A percentile compares a stretch with the other conserved stretches of the same genome.
phyloP scores from a whole-genome alignment of 2,329 filamentous ascomycete species.

The Penicillium psychrosexuale region DNA sequence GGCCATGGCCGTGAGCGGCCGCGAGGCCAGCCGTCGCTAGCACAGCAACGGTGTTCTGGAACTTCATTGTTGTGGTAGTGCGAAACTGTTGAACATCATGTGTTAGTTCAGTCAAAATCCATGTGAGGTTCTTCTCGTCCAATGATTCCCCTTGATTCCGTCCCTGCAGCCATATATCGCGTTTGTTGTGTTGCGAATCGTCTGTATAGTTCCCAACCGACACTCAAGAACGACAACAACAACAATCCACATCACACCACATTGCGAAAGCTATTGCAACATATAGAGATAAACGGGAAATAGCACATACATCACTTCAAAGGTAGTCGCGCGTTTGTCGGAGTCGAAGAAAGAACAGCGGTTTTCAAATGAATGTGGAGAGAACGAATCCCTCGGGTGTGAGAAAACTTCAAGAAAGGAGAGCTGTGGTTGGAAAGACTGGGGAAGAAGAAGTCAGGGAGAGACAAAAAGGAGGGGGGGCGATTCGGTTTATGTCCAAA shows the following conservation, averaged over 20 bases:
- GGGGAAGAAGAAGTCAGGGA: constrained; percentile 23
- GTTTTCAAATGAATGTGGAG: constrained; percentile 42
- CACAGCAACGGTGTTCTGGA: constrained; percentile 36
- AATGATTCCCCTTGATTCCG: background rate
- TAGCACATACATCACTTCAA: constrained; percentile 30
- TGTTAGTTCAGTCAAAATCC: constrained; percentile 1
- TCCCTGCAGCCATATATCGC: background rate
- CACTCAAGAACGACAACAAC: background rate
- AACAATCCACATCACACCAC: background rate
- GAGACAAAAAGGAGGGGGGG: constrained; percentile 12
- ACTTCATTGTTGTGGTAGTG: constrained; percentile 38
- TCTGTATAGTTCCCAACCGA: background rate
- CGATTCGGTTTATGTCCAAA: constrained; percentile 16
- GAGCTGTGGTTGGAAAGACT: constrained; percentile 12
- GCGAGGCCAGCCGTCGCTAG: constrained; percentile 45
- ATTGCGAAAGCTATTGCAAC: background rate
- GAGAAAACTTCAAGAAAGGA: constrained; percentile 32
- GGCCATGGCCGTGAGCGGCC: constrained; percentile 43
- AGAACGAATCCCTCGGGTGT: constrained; percentile 41
- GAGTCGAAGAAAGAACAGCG: constrained; percentile 27
- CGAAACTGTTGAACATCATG: background rate
- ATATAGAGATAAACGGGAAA: background rate
- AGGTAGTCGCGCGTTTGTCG: constrained; percentile 30
- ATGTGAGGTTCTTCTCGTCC: background rate
- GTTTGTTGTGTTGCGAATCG: background rate